Evolutionary conservation across 78 protist genomes (phyloP), one percentile per base, ranked within the genome.

Genomic region (Dictyostelium capitatum): DNA sequence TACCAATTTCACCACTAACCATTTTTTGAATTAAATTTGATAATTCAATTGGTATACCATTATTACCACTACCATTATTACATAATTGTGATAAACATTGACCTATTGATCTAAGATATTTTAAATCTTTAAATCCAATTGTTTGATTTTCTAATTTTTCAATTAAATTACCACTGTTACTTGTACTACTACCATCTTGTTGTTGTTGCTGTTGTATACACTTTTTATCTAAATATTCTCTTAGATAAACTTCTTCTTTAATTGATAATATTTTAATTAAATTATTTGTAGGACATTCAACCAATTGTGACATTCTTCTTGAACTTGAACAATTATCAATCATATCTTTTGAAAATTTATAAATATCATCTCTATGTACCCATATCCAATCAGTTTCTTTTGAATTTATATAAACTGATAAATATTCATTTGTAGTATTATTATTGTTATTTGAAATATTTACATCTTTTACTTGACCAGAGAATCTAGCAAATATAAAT

Each of bases 321-420:
- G 79, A 48, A 51, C 28, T 32, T 6, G 56, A 43, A 15, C 30
- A 20, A 56, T 65, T 82, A 17, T 65, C 20, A 12, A 48, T 53
- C 43, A 82, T 25, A 65, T 65, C 62, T 14, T 43, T 82, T 28
- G 90, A 57, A 51, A 82, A 69, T 53, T 82, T 82, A 53, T 47
- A 69, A 48, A 82, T 43, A 69, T 82, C 80, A 37, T 82, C 90
- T 69, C 80, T 65, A 9, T 32, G 20, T 19, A 82, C n/a, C 90
- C 90, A 82, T 28, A 82, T 32, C 90, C 90, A 82, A 10, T 82
- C 80, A 17, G 79, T 59, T 69, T 82, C 90, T 79, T 69, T 37
- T 69, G 90, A 10, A 82, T 82, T 82, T 5, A 62, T 69, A 82
- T 69, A 82, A 46, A 67, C 57, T 19, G 80, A 69, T 17, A 82